Evolutionary conservation across 768 basidiomycete species (phyloP).

Genomic region (Butyriboletus loyo): DNA sequence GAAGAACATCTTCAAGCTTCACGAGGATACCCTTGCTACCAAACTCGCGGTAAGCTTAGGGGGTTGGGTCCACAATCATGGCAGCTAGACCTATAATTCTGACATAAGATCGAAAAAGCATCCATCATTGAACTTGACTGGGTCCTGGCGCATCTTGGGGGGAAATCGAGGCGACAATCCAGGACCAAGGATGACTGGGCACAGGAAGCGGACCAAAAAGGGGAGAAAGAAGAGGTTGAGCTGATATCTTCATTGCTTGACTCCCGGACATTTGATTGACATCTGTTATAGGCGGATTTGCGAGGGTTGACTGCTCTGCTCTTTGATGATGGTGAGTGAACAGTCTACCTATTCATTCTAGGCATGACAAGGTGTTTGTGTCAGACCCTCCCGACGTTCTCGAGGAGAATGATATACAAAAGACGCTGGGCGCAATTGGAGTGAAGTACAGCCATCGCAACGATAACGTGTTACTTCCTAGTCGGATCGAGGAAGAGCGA

Average conservation of each 20-base stretch:
- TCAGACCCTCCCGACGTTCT: slow-evolving; percentile 39
- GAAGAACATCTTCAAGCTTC: slow-evolving; percentile 80
- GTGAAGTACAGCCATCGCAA: slow-evolving; percentile 75
- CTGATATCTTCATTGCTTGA: not conserved
- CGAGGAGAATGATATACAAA: slow-evolving; percentile 51
- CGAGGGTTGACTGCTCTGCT: slow-evolving; percentile 63
- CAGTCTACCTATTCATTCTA: not conserved
- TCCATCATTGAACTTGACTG: slow-evolving; percentile 74
- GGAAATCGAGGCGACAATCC: slow-evolving; percentile 34
- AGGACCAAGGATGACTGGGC: slow-evolving; percentile 38
- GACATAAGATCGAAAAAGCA: slow-evolving; percentile 72
- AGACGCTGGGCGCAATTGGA: slow-evolving; percentile 56
- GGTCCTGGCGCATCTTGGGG: slow-evolving; percentile 69
- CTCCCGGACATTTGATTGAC: not conserved
- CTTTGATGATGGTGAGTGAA: slow-evolving; percentile 60
- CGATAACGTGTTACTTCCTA: slow-evolving; percentile 65
- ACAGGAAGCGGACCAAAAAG: slow-evolving; percentile 44
- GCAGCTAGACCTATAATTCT: not conserved
- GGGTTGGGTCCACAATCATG: not conserved
- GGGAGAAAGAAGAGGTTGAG: slow-evolving; percentile 36
- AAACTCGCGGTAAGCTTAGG: slow-evolving; percentile 59
- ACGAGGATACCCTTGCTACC: slow-evolving; percentile 66
- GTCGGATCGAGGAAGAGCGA: slow-evolving; percentile 64
- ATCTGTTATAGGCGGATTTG: slow-evolving; percentile 43
- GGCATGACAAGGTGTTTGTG: not conserved